A percentile compares a stretch with the other conserved stretches of the same genome.
Conservation (phyloP, 164 flowering plant species). For the Liquidambar formosana region DNA sequence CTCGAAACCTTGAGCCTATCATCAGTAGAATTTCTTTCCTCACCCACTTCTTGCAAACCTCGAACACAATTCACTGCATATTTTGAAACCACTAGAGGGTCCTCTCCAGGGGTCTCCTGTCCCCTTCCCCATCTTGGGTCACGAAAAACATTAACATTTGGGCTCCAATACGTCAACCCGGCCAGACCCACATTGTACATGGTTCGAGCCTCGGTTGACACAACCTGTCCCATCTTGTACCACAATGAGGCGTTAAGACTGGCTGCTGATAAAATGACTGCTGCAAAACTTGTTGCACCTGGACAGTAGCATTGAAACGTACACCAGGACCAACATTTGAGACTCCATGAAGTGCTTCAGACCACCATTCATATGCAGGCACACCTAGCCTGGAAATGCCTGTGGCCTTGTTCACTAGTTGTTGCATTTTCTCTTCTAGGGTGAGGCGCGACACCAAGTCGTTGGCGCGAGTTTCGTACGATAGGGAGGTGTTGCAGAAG, state of each 20-base stretch:
- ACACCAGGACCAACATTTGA: conserved; percentile 42
- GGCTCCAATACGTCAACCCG: conserved; percentile 68
- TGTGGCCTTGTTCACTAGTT: conserved; percentile 41
- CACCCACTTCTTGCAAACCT: conserved; percentile 54
- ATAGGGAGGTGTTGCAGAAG: conserved; percentile 46
- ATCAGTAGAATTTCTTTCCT: conserved; percentile 9
- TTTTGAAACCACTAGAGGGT: conserved; percentile 49
- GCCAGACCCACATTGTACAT: conserved; percentile 60
- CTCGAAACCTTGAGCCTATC: conserved; percentile 52
- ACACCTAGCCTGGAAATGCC: conserved; percentile 52
- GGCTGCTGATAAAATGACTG: conserved; percentile 50
- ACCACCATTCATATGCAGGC: conserved; percentile 65
- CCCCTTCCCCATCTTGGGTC: conserved; percentile 78
- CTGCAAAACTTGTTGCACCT: conserved; percentile 69
- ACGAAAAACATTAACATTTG: conserved; percentile 55
- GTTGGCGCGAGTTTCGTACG: conserved; percentile 38
- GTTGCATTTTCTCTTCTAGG: conserved; percentile 53
- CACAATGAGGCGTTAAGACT: conserved; percentile 50
- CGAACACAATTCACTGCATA: conserved; percentile 56
- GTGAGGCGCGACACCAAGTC: conserved; percentile 52
- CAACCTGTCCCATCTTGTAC: conserved; percentile 56
- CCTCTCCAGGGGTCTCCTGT: conserved; percentile 75
- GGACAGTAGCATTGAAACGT: conserved; percentile 48
- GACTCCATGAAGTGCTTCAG: conserved; percentile 74
- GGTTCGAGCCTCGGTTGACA: conserved; percentile 67